These are phyloP conservation scores for Apiospora hydei DNA, from an alignment of 2,329 filamentous ascomycete species.

Conservation along the genomic window DNA sequence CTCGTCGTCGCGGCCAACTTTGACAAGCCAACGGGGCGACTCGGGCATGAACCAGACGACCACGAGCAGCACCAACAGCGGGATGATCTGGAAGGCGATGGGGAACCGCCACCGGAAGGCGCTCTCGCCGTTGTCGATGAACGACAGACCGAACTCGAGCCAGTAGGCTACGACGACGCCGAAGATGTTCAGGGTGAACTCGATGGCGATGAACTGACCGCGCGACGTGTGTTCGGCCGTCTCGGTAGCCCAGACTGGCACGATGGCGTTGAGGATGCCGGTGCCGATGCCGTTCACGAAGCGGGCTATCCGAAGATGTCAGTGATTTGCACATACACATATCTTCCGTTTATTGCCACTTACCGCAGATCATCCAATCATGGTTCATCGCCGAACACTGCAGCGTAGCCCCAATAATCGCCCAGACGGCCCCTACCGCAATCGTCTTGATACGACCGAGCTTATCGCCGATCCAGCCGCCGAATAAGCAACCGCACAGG, in stretches of 20 bases:
- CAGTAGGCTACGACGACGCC: conserved; percentile 72
- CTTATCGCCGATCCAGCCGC: conserved; percentile 70
- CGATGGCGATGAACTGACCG: conserved; percentile 73
- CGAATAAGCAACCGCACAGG: conserved; percentile 67
- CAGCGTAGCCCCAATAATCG: conserved; percentile 65
- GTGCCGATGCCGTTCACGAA: conserved; percentile 71
- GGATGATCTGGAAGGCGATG: conserved; percentile 73
- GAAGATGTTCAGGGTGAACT: conserved; percentile 78
- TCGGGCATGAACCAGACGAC: conserved; percentile 74
- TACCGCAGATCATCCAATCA: conserved; percentile 74
- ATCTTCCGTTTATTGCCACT: conserved; percentile 33
- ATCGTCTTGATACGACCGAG: conserved; percentile 70
- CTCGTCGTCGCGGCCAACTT: conserved; percentile 71
- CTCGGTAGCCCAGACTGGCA: conserved; percentile 76
- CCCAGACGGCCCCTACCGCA: conserved; percentile 64
- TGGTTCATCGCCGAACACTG: conserved; percentile 72
- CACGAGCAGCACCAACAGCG: conserved; percentile 62
- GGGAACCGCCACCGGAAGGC: conserved; percentile 73
- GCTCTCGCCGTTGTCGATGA: conserved; percentile 63
- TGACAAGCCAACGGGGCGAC: conserved; percentile 71
- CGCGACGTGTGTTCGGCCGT: conserved; percentile 72
- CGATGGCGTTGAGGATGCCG: conserved; percentile 73
- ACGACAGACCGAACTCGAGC: conserved; percentile 66
- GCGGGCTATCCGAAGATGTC: conserved; percentile 50
- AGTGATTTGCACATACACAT: neutral